Evolutionary conservation across 768 basidiomycete species (phyloP).

Genomic region (Tylopilus plumbeoviolaceoides): DNA sequence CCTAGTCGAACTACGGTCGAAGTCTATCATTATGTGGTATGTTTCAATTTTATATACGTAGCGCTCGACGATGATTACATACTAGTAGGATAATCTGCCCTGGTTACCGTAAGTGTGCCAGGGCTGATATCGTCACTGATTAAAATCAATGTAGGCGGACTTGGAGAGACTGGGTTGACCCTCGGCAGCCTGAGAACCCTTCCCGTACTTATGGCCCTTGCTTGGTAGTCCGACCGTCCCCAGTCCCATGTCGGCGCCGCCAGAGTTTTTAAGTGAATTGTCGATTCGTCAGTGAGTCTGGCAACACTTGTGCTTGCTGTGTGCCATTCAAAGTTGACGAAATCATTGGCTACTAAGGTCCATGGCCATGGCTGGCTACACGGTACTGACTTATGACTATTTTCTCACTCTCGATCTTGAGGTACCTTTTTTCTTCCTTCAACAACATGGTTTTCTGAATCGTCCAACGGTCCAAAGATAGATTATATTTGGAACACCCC

Average conservation of each 20-base stretch:
- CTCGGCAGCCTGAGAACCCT: too few species aligned
- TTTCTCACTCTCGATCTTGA: conserved; percentile 16
- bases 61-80: too few species aligned
- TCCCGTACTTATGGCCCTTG: too few species aligned
- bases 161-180: too few species aligned
- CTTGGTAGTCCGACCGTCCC: neutral
- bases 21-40: too few species aligned
- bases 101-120: too few species aligned
- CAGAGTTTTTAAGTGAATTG: neutral
- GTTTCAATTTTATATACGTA: too few species aligned
- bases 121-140: too few species aligned
- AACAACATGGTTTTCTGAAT: neutral
- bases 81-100: too few species aligned
- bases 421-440: neutral
- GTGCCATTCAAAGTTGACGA: neutral
- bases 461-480: conserved; percentile 1
- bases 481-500: conserved; percentile 10
- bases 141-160: too few species aligned
- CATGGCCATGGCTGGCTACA: conserved; percentile 2
- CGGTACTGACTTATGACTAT: conserved; percentile 15
- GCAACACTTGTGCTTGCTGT: neutral
- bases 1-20: too few species aligned
- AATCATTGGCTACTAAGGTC: neutral
- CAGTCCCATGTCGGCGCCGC: neutral
- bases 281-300: conserved; percentile 4